phyloP scores from a whole-genome alignment of 2,329 filamentous ascomycete species.

The Exophiala sideris region DNA sequence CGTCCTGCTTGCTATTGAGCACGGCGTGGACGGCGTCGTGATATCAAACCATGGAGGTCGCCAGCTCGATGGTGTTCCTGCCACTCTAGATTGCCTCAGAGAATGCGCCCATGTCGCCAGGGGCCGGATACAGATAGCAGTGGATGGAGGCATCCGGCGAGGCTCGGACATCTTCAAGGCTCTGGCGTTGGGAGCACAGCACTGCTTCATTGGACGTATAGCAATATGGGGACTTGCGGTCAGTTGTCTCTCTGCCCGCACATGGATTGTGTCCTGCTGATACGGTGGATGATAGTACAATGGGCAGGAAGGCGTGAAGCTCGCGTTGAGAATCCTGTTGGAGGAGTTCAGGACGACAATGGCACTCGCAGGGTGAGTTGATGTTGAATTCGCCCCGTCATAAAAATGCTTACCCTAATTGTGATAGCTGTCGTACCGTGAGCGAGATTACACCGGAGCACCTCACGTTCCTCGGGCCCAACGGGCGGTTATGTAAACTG shows the following conservation, averaged over 20 bases:
- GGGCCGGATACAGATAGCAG: neutral
- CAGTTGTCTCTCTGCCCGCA: neutral
- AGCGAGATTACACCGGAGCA: constrained; percentile 9
- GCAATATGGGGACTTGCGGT: constrained; percentile 37
- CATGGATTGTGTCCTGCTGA: neutral
- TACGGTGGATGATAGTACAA: neutral
- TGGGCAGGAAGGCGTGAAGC: neutral
- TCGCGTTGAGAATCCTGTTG: neutral
- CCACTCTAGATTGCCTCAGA: constrained; percentile 35
- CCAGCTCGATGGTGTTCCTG: constrained; percentile 35
- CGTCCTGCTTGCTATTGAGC: constrained; percentile 1
- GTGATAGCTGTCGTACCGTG: constrained; percentile 5
- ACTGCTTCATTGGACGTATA: constrained; percentile 33
- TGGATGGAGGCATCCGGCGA: constrained; percentile 54
- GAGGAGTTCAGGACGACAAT: constrained; percentile 5
- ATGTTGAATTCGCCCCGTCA: too few relatives aligned
- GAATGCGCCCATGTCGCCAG: constrained; percentile 24
- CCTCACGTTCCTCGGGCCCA: constrained; percentile 1
- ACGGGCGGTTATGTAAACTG: constrained; percentile 2
- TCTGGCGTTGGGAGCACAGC: constrained; percentile 33
- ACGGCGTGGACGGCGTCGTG: constrained; percentile 7
- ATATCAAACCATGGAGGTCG: constrained; percentile 33
- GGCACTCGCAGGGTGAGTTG: constrained; percentile 20
- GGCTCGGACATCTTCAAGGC: constrained; percentile 51
- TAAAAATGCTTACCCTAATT: neutral